These are phyloP conservation scores for Teunomyces funiuensis DNA, from an alignment of 805 yeast species.

Conservation along the genomic window DNA sequence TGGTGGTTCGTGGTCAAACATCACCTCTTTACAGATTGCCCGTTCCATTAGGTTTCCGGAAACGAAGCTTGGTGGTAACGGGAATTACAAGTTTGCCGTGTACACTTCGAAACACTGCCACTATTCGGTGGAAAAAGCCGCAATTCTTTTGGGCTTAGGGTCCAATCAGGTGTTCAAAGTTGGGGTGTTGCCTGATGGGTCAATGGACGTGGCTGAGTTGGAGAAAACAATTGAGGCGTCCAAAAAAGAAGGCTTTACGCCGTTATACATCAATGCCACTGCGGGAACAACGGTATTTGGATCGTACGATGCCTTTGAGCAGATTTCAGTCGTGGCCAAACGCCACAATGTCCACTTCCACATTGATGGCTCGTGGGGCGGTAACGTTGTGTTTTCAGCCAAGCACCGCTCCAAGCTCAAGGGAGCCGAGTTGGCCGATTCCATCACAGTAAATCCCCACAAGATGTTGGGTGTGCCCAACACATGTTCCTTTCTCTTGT, in stretches of 20 bases:
- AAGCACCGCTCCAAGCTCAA: slow-evolving; percentile 48
- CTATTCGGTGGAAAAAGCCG: slow-evolving; percentile 79
- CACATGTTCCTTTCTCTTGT: slow-evolving; percentile 68
- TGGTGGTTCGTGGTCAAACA: slow-evolving; percentile 87
- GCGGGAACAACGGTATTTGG: slow-evolving; percentile 92
- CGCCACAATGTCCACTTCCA: slow-evolving; percentile 70
- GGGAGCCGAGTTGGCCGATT: slow-evolving; percentile 69
- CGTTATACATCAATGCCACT: slow-evolving; percentile 75
- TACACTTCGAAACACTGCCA: slow-evolving; percentile 74
- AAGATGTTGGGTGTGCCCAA: slow-evolving; percentile 87
- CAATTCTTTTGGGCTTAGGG: slow-evolving; percentile 75
- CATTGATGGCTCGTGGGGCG: slow-evolving; percentile 92
- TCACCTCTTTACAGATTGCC: slow-evolving; percentile 78
- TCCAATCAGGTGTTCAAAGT: slow-evolving; percentile 61
- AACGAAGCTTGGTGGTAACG: slow-evolving; percentile 63
- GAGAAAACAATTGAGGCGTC: slow-evolving; percentile 46
- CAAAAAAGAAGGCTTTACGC: slow-evolving; percentile 57
- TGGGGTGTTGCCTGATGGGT: slow-evolving; percentile 54
- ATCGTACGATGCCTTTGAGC: slow-evolving; percentile 67
- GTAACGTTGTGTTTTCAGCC: slow-evolving; percentile 69
- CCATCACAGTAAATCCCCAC: slow-evolving; percentile 82
- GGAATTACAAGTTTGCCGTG: slow-evolving; percentile 56
- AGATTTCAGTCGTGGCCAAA: slow-evolving; percentile 54
- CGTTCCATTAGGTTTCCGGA: slow-evolving; percentile 65
- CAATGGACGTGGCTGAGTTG: slow-evolving; percentile 52